Percentiles rank a stretch among this genome's conserved stretches.
These are phyloP conservation scores for Eremomyces bilateralis DNA, from an alignment of 495 filamentous ascomycete genomes.

Conservation along the genomic window DNA sequence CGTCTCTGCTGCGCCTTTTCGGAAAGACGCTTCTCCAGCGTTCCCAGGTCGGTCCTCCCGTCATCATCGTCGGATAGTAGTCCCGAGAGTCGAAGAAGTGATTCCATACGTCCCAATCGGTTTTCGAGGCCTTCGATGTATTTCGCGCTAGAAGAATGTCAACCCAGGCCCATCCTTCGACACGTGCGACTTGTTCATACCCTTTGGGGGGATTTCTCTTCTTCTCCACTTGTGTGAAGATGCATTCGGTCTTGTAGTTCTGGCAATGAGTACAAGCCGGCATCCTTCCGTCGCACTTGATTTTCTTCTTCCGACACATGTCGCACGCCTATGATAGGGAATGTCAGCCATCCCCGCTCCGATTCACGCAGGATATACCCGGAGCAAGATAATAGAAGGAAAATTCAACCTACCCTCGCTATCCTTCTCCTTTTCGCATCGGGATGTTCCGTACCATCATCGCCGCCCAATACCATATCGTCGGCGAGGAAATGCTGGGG, in stretches of 20 bases:
- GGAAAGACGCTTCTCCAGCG: conserved; percentile 59
- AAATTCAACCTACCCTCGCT: conserved; percentile 38
- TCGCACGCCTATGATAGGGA: conserved; percentile 55
- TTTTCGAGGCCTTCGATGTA: conserved; percentile 98
- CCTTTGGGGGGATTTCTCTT: conserved; percentile 95
- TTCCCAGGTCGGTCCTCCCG: conserved; percentile 72
- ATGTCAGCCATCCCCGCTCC: background rate
- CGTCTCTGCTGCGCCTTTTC: conserved; percentile 30
- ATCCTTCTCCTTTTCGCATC: conserved; percentile 87
- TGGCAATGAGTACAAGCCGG: conserved; percentile 89
- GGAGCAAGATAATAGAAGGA: conserved; percentile 11
- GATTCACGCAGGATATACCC: no score
- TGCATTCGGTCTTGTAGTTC: conserved; percentile 95
- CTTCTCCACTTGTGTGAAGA: conserved; percentile 97
- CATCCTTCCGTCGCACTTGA: conserved; percentile 95
- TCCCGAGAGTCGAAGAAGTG: conserved; percentile 65
- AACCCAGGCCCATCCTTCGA: background rate
- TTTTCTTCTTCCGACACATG: conserved; percentile 99
- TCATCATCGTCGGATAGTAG: conserved; percentile 72
- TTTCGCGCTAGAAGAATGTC: conserved; percentile 41
- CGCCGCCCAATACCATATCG: conserved; percentile 25
- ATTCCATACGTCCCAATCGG: conserved; percentile 82
- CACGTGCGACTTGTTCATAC: conserved; percentile 21
- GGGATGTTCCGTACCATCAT: conserved; percentile 52
- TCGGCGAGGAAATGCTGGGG: conserved; percentile 8